Percentiles rank a stretch among this genome's conserved stretches.
Conservation (phyloP, 179 eudicot genomes). For the Actinidia chinensis region DNA sequence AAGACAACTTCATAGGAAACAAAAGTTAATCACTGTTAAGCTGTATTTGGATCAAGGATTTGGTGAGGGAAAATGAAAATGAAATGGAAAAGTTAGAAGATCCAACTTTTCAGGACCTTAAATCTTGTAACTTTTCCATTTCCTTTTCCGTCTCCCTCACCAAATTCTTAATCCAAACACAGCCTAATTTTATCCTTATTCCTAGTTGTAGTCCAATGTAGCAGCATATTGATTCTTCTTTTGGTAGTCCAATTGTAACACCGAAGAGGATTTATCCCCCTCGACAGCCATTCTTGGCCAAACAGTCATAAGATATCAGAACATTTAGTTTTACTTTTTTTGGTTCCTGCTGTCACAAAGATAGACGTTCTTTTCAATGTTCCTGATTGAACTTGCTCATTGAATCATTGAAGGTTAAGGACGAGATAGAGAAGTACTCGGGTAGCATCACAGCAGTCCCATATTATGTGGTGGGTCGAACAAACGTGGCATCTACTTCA, state of each 20-base stretch:
- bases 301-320: not conserved
- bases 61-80: too few species aligned
- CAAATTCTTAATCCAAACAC: too few species aligned
- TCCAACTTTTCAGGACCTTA: too few species aligned
- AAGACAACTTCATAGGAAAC: too few species aligned
- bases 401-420: slow-evolving; percentile 52
- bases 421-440: slow-evolving; percentile 68
- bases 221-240: not conserved
- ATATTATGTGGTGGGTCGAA: slow-evolving; percentile 52
- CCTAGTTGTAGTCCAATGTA: not conserved
- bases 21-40: not conserved
- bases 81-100: too few species aligned
- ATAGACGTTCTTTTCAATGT: too few species aligned
- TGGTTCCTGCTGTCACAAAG: not conserved
- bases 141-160: too few species aligned
- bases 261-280: not conserved
- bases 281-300: not conserved
- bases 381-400: not conserved
- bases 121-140: too few species aligned
- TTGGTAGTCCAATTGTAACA: not conserved
- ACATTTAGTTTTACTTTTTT: too few species aligned
- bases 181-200: not conserved
- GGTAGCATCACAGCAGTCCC: slow-evolving; percentile 68
- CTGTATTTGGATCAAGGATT: too few species aligned
- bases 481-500: not conserved